A percentile compares a stretch with the other conserved stretches of the same genome.
phyloP scores from a whole-genome alignment of 495 filamentous ascomycete genomes.

The Penicillium paradoxum region DNA sequence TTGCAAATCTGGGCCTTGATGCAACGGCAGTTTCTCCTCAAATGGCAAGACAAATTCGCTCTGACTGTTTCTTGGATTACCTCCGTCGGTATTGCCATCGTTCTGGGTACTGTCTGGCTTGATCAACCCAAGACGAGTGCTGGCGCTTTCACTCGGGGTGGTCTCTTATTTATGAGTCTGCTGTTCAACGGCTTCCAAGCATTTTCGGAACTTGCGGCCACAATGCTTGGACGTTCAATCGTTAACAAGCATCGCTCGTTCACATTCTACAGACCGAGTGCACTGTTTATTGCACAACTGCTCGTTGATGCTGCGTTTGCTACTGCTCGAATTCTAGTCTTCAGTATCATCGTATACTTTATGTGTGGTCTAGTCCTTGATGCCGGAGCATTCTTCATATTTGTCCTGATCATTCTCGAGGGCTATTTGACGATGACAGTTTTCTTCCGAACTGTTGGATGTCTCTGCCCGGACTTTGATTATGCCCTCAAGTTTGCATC shows the following conservation, averaged over 20 bases:
- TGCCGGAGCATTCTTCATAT: constrained; percentile 75
- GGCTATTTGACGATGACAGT: constrained; percentile 75
- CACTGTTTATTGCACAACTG: constrained; percentile 75
- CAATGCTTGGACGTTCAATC: constrained; percentile 69
- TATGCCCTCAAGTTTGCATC: constrained; percentile 78
- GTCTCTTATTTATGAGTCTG: constrained; percentile 68
- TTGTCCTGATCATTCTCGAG: constrained; percentile 62
- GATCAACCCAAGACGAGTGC: constrained; percentile 59
- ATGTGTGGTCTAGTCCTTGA: constrained; percentile 63
- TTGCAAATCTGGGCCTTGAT: constrained; percentile 77
- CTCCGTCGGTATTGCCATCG: constrained; percentile 67
- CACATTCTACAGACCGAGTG: constrained; percentile 72
- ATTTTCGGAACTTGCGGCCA: constrained; percentile 64
- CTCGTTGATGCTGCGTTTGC: constrained; percentile 71
- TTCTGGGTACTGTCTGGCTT: constrained; percentile 74
- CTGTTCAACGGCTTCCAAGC: constrained; percentile 79
- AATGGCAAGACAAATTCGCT: constrained; percentile 77
- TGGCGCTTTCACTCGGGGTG: constrained; percentile 72
- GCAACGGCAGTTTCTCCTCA: constrained; percentile 77
- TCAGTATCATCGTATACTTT: constrained; percentile 75
- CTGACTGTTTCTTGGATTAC: constrained; percentile 73
- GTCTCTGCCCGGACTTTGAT: constrained; percentile 77
- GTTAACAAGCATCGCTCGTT: constrained; percentile 78
- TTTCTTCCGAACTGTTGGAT: constrained; percentile 74
- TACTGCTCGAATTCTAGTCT: constrained; percentile 60